Evolutionary conservation across 768 basidiomycete genomes (phyloP).

Genomic region (Boletus vinaceobasis): DNA sequence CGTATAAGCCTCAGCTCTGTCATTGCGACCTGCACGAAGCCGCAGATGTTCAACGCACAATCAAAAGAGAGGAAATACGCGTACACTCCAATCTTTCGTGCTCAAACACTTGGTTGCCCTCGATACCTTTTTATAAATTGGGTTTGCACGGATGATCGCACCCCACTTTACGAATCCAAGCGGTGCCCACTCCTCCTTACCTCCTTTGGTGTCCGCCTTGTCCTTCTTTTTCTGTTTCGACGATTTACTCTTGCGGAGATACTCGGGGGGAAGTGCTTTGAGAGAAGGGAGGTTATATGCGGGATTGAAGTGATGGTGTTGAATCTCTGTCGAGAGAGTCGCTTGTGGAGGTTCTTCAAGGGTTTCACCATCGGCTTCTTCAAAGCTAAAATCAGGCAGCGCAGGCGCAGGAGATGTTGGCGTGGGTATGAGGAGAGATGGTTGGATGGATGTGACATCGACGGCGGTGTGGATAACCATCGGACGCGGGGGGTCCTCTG

Average conservation of each 20-base stretch:
- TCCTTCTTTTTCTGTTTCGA: slow-evolving; percentile 50
- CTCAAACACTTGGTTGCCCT: slow-evolving; percentile 74
- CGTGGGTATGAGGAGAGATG: slow-evolving; percentile 34
- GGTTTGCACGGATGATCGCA: slow-evolving; percentile 72
- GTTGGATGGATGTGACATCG: slow-evolving; percentile 26
- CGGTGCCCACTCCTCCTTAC: slow-evolving; percentile 59
- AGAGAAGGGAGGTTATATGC: slow-evolving; percentile 55
- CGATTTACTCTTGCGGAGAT: slow-evolving; percentile 46
- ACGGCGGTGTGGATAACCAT: slow-evolving; percentile 27
- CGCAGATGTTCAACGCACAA: background rate
- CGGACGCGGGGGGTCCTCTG: slow-evolving; percentile 2
- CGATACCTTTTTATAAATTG: slow-evolving; percentile 65
- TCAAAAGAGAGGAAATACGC: slow-evolving; percentile 28
- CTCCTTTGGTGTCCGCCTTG: slow-evolving; percentile 50
- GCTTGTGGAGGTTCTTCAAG: slow-evolving; percentile 17
- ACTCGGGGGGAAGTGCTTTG: slow-evolving; percentile 53
- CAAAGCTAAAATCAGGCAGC: slow-evolving; percentile 33
- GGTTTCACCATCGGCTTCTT: slow-evolving; percentile 27
- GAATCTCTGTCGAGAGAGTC: slow-evolving; percentile 13
- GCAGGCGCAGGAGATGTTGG: slow-evolving; percentile 34
- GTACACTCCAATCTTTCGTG: slow-evolving; percentile 79
- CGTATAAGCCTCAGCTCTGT: slow-evolving; percentile 74
- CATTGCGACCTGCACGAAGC: slow-evolving; percentile 60
- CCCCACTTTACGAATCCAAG: slow-evolving; percentile 71
- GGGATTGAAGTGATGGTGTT: slow-evolving; percentile 41